These are phyloP conservation scores for Ophiostoma perfectum DNA, from an alignment of 2,329 filamentous ascomycete genomes.

Conservation along the genomic window DNA sequence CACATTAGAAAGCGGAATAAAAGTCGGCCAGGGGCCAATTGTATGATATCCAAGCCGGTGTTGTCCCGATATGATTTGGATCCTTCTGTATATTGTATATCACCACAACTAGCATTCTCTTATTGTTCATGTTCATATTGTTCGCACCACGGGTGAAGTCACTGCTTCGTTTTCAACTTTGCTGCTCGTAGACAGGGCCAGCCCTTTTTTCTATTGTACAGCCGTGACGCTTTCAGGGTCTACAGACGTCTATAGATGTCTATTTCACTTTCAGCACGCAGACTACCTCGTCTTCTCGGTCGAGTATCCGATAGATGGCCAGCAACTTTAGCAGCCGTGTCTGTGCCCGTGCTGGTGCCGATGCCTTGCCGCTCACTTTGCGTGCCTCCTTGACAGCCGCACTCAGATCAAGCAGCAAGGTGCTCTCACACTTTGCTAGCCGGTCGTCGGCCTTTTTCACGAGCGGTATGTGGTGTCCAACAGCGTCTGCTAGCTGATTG, in stretches of 20 bases:
- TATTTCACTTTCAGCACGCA: conserved; percentile 40
- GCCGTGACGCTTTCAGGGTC: not conserved
- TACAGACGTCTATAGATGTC: not conserved
- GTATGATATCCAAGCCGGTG: conserved; percentile 21
- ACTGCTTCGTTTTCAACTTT: not conserved
- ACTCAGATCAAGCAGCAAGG: conserved; percentile 50
- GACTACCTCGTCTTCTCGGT: conserved; percentile 49
- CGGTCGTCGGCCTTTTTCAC: conserved; percentile 50
- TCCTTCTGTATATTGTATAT: conserved; percentile 19
- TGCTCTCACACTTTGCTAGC: conserved; percentile 50
- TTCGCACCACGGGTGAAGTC: not conserved
- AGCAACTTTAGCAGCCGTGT: conserved; percentile 47
- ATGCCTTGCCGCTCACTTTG: conserved; percentile 31
- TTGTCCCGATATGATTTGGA: conserved; percentile 16
- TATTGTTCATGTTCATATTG: not conserved
- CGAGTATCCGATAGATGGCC: conserved; percentile 48
- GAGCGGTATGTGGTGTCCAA: conserved; percentile 46
- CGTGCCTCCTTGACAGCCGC: conserved; percentile 43
- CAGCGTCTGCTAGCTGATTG: conserved; percentile 38
- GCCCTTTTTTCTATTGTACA: not conserved
- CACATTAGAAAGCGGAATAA: not conserved
- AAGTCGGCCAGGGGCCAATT: conserved; percentile 8
- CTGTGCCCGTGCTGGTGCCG: conserved; percentile 39
- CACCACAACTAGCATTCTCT: conserved; percentile 18
- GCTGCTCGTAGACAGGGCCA: not conserved